These are phyloP conservation scores for Neocatenulostroma microsporum DNA, from an alignment of 2,329 filamentous ascomycete genomes.

Conservation along the genomic window DNA sequence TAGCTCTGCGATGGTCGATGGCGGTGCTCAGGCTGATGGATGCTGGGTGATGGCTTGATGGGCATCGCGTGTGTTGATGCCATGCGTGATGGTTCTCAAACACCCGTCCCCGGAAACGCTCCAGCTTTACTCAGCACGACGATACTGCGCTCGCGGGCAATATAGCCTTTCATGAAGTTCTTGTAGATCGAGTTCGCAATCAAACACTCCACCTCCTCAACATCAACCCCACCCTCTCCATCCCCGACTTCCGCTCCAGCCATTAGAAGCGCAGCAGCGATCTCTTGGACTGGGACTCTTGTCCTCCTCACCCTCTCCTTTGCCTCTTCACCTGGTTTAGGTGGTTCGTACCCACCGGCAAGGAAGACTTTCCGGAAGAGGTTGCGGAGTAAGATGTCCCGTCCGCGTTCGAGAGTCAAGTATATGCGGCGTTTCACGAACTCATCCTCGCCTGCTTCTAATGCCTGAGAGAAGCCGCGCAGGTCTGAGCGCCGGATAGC, in stretches of 20 bases:
- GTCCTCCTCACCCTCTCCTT: slow-evolving; percentile 58
- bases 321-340: slow-evolving; percentile 57
- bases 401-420: slow-evolving; percentile 81
- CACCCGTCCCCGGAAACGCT: slow-evolving; percentile 85
- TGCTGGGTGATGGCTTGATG: too few species aligned
- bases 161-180: slow-evolving; percentile 97
- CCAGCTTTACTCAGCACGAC: slow-evolving; percentile 85
- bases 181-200: slow-evolving; percentile 98
- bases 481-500: slow-evolving; percentile 81
- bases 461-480: slow-evolving; percentile 70
- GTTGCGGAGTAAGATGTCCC: slow-evolving; percentile 87
- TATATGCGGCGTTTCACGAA: slow-evolving; percentile 93
- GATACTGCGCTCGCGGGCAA: slow-evolving; percentile 78
- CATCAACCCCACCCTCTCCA: slow-evolving; percentile 61
- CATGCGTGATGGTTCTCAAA: too few species aligned
- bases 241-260: slow-evolving; percentile 44
- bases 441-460: slow-evolving; percentile 76
- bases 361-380: slow-evolving; percentile 87
- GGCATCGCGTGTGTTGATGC: too few species aligned
- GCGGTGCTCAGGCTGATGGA: too few species aligned
- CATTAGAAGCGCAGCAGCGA: slow-evolving; percentile 73
- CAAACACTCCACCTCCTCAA: slow-evolving; percentile 91
- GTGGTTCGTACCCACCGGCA: slow-evolving; percentile 69
- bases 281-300: slow-evolving; percentile 73
- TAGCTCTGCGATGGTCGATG: too few species aligned